Conservation (phyloP, 148 eudicot species). For the Fallopia convolvulus region DNA sequence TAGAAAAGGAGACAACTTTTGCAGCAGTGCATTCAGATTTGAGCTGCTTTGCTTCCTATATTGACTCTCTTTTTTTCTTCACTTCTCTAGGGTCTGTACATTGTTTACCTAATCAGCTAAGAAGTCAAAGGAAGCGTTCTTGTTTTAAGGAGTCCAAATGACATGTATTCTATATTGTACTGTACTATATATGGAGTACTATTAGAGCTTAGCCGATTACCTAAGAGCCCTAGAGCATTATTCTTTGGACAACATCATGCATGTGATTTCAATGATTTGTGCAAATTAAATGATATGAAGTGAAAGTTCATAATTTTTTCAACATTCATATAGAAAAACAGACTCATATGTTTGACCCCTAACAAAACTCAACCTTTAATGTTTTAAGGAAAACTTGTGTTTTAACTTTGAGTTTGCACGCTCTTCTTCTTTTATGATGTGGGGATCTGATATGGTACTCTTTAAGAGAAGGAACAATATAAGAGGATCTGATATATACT, state of each 20-base stretch:
- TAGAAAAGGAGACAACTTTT: not conserved
- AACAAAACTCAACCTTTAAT: no score
- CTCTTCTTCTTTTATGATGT: no score
- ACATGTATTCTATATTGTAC: not conserved
- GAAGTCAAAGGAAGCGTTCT: not conserved
- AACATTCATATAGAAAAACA: no score
- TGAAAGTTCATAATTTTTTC: not conserved
- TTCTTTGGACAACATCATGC: not conserved
- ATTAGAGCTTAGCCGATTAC: not conserved
- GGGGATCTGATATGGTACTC: no score
- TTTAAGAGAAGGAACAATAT: no score
- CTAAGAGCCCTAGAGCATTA: not conserved
- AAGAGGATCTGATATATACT: no score
- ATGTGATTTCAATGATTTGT: not conserved
- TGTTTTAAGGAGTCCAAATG: not conserved
- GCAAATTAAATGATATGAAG: not conserved
- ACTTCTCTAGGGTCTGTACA: not conserved
- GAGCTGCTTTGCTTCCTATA: conserved; percentile 18
- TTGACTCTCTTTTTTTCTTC: conserved; percentile 27
- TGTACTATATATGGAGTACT: no score
- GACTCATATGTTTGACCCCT: no score
- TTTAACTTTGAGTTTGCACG: no score
- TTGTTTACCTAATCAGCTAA: not conserved
- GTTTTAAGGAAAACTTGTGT: no score
- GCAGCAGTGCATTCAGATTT: conserved; percentile 25